Evolutionary conservation across 169 alveolate genomes (phyloP), one percentile per base, ranked within the genome.

Genomic region (Eimeria zaria): DNA sequence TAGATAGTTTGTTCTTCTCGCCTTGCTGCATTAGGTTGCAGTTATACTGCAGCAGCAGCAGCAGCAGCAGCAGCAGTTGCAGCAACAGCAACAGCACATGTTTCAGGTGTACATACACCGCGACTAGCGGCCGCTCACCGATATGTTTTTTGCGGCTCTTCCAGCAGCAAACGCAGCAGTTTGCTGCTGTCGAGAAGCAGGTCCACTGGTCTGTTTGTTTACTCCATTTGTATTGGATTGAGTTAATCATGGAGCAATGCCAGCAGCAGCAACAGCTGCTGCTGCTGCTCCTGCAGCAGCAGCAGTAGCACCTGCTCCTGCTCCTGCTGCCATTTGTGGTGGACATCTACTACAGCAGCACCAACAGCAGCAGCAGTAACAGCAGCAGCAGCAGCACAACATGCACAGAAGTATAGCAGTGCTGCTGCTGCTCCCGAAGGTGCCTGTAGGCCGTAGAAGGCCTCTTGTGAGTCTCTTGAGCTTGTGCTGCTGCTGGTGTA

Each of bases 41-140:
- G n/a, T n/a, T n/a, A 5, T 7, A 36, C 87, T 76, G 87, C 87
- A 22, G 62, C 24, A 76, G 9, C 36, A n/a, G n/a, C n/a, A n/a
- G n/a, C 87, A 30, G 87, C 87, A 76, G 87, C 87, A 76, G 87
- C 87, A 76, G 60, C 87, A 76, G 87, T 48, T 36, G 87, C 87
- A 76, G 60, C 60, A 76, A 62, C 87, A 76, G 87, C 60, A 76
- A 76, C 87, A 41, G 87, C 87, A 76, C 69, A 58, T 41, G 60
- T 76, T 76, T 76, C 87, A 76, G 87, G 87, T 76, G 87, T 76
- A 33, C 60, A 76, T 76, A 76, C 60, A 76, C 87, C 87, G 87
- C 87, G 55, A 76, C 87, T 76, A 41, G 87, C 87, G 87, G 87
- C 87, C 87, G 87, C 87, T 58, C 87, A 39, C 60, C 55, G 87